Evolutionary conservation across 2,329 filamentous ascomycete species (phyloP).

Genomic region (Pleochaeta shiraiana): DNA sequence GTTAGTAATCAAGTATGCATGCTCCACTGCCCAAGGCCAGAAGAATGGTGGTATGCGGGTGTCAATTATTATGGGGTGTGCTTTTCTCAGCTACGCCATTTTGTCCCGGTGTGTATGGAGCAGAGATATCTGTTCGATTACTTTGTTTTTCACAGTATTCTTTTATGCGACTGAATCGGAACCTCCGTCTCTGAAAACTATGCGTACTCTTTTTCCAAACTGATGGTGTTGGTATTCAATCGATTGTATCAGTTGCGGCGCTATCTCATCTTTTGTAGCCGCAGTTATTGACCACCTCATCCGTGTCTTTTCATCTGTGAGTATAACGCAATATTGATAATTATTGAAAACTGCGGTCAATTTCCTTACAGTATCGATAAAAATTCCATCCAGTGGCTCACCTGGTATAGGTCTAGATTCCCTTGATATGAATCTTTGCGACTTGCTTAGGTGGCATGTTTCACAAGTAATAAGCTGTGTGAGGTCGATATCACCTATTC

Average conservation of each 20-base stretch:
- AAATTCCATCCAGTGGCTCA: not conserved
- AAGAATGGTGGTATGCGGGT: not conserved
- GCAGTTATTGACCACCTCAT: not conserved
- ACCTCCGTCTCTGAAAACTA: not conserved
- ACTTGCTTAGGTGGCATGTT: not conserved
- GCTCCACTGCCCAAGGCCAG: not conserved
- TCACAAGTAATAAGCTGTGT: not conserved
- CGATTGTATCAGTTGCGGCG: not conserved
- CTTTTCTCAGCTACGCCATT: not conserved
- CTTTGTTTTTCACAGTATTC: not conserved
- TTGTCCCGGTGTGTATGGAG: not conserved
- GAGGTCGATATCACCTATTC: not conserved
- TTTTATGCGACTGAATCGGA: not conserved
- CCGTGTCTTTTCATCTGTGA: not conserved
- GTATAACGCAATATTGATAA: not conserved
- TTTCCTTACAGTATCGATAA: not conserved
- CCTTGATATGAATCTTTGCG: not conserved
- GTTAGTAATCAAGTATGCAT: not conserved
- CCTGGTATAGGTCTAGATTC: not conserved
- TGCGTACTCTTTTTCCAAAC: not conserved
- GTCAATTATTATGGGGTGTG: not conserved
- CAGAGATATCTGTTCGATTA: not conserved
- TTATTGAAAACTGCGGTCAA: not conserved
- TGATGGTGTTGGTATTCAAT: not conserved
- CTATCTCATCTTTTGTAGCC: not conserved